Conservation (phyloP, 2,329 filamentous ascomycete species). For the Hirsutella thompsonii region DNA sequence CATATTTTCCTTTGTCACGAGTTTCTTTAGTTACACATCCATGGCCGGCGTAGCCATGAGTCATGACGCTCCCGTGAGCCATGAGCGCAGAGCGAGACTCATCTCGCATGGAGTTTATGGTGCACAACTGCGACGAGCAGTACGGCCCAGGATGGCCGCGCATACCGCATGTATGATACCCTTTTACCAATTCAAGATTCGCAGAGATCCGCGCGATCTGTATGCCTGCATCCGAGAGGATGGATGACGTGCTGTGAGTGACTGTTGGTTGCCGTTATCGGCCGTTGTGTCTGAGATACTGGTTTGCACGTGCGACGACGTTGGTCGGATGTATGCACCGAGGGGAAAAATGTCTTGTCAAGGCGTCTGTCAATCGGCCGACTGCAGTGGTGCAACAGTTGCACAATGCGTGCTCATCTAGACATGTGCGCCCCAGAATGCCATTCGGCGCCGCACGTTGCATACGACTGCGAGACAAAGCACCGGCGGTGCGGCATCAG, state of each 20-base stretch:
- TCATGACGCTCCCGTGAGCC: not conserved
- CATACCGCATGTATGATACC: constrained; percentile 3
- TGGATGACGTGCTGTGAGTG: not conserved
- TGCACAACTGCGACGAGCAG: not conserved
- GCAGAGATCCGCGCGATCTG: not conserved
- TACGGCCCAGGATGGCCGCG: not conserved
- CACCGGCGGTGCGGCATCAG: too few relatives aligned
- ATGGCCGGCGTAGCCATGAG: not conserved
- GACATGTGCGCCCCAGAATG: too few relatives aligned
- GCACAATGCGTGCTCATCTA: too few relatives aligned
- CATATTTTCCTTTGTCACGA: not conserved
- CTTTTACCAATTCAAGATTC: not conserved
- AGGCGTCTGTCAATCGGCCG: too few relatives aligned
- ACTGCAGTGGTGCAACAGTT: too few relatives aligned
- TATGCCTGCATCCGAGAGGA: not conserved
- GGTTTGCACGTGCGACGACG: too few relatives aligned
- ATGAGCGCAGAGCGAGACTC: constrained; percentile 1
- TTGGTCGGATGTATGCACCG: too few relatives aligned
- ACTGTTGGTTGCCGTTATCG: not conserved
- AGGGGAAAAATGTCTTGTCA: too few relatives aligned
- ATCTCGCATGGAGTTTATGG: constrained; percentile 1
- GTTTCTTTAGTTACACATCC: not conserved
- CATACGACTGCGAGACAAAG: too few relatives aligned
- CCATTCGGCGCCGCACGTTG: too few relatives aligned
- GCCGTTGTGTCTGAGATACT: not conserved